Evolutionary conservation across 495 filamentous ascomycete species (phyloP).

Genomic region (Cladorrhinum samala): DNA sequence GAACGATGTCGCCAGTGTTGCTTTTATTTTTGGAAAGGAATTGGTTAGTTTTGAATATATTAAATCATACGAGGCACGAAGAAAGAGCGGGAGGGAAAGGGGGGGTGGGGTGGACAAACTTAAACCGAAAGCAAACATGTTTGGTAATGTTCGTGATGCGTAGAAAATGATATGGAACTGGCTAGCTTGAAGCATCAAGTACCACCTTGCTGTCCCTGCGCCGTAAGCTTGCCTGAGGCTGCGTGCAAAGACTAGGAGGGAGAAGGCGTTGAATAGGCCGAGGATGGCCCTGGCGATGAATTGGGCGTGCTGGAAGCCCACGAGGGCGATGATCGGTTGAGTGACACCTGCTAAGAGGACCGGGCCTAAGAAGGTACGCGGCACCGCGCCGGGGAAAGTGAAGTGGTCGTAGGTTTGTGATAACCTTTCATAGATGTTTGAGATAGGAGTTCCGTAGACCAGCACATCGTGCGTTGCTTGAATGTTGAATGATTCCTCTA

Average conservation of each 20-base stretch:
- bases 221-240: slow-evolving; percentile 67
- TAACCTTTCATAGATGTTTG: slow-evolving; percentile 44
- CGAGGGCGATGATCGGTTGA: slow-evolving; percentile 51
- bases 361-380: slow-evolving; percentile 81
- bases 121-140: slow-evolving; percentile 91
- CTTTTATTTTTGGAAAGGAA: slow-evolving; percentile 27
- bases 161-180: slow-evolving; percentile 96
- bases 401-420: slow-evolving; percentile 77
- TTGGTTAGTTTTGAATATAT: not conserved
- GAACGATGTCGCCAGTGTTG: slow-evolving; percentile 63
- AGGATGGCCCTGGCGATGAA: slow-evolving; percentile 66
- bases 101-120: too few species aligned
- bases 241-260: slow-evolving; percentile 57
- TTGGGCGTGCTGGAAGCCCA: slow-evolving; percentile 42
- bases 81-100: too few species aligned
- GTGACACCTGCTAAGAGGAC: slow-evolving; percentile 62
- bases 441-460: slow-evolving; percentile 64
- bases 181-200: slow-evolving; percentile 68
- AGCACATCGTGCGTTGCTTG: slow-evolving; percentile 91
- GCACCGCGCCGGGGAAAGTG: slow-evolving; percentile 83
- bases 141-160: slow-evolving; percentile 84
- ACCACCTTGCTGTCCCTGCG: slow-evolving; percentile 67
- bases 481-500: slow-evolving; percentile 98
- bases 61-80: too few species aligned
- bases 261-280: slow-evolving; percentile 67